Percentiles rank a stretch among this genome's conserved stretches.
phyloP scores from a whole-genome alignment of 2,329 filamentous ascomycete genomes.

The Lachnellula hyalina region DNA sequence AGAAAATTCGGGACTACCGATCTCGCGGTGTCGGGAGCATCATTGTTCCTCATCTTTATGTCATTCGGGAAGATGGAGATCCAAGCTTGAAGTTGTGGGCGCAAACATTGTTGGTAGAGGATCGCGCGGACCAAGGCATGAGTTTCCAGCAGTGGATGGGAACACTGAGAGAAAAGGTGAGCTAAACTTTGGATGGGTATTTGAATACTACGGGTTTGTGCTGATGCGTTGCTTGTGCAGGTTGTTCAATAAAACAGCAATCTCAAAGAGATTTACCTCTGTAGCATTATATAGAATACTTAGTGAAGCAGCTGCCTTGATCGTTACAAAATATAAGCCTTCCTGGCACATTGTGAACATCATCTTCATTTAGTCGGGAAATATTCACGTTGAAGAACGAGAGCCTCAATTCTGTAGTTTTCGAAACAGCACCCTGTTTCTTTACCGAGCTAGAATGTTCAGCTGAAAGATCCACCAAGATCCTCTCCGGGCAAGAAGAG shows the following conservation, averaged over 20 bases:
- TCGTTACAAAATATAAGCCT: constrained; percentile 7
- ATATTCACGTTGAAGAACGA: too few relatives aligned
- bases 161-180: constrained; percentile 88
- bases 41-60: constrained; percentile 84
- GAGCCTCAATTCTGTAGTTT: too few relatives aligned
- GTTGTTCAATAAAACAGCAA: constrained; percentile 25
- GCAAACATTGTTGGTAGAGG: constrained; percentile 90
- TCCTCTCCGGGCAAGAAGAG: background rate
- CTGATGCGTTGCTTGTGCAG: constrained; percentile 24
- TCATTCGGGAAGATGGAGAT: constrained; percentile 93
- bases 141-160: constrained; percentile 94
- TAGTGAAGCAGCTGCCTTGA: constrained; percentile 3
- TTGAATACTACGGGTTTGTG: constrained; percentile 18
- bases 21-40: constrained; percentile 89
- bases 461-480: too few relatives aligned
- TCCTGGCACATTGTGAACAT: background rate
- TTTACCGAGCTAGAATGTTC: too few relatives aligned
- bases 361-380: background rate
- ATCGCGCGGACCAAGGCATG: constrained; percentile 88
- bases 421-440: too few relatives aligned
- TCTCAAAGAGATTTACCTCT: constrained; percentile 8
- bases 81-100: constrained; percentile 94
- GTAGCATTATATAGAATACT: constrained; percentile 23
- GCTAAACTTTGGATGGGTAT: constrained; percentile 23
- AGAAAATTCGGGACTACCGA: constrained; percentile 86